Conservation (phyloP, 352 stramenopile species). For the Phytophthora melonis region DNA sequence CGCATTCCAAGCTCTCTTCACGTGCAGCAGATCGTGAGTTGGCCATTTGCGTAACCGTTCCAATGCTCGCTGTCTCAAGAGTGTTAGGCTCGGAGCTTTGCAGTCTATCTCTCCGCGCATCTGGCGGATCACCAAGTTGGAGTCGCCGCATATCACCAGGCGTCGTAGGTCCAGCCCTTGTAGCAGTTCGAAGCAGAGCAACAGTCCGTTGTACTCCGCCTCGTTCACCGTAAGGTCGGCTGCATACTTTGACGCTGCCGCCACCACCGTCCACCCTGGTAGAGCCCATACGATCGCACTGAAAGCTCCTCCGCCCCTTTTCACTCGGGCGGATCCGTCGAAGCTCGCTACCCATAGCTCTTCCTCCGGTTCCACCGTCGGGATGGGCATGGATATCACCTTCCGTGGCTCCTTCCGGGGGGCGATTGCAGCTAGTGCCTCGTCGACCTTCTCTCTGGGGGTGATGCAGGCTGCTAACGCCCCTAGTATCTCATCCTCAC, state of each 20-base stretch:
- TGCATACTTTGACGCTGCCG: background rate
- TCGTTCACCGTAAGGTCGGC: constrained; percentile 30
- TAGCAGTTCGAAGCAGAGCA: background rate
- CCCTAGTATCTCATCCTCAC: constrained; percentile 22
- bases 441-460: background rate
- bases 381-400: background rate
- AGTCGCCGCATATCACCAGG: constrained; percentile 1
- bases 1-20: constrained; percentile 10
- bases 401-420: background rate
- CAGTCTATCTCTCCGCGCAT: constrained; percentile 7
- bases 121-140: constrained; percentile 11
- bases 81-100: background rate
- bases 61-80: background rate
- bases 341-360: constrained; percentile 18
- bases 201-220: constrained; percentile 18
- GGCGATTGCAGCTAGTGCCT: background rate
- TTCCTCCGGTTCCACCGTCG: constrained; percentile 4
- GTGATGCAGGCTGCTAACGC: background rate
- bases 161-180: background rate
- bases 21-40: background rate
- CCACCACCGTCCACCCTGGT: constrained; percentile 10
- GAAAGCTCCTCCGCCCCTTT: constrained; percentile 6
- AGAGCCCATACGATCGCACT: constrained; percentile 25
- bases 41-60: background rate
- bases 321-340: constrained; percentile 24